Base-by-base conservation (phyloP, 1,284 basidiomycete genomes). In the Laetiporus sulphureus region DNA sequence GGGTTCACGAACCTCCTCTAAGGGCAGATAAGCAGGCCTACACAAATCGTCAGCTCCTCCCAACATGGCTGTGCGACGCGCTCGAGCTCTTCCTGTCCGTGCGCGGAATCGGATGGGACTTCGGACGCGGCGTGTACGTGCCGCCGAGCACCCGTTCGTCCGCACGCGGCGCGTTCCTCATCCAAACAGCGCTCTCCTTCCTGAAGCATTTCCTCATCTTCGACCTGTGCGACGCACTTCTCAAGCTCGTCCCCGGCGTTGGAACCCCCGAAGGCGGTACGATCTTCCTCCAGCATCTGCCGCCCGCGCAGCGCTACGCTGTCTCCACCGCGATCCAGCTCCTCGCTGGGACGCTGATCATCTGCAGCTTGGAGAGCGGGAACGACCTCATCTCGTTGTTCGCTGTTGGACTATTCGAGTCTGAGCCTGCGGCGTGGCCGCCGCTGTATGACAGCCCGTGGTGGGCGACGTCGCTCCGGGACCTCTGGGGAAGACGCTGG, bases 401-500 rank as follows among this genome's bases (percentile, higher is more conserved):
- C 44, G 73, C 70, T n/a, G 75, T 89, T 32, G 67, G 62, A 7
- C 42, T 73, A n/a, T 59, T 81, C 27, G 57, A 66, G 15, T 71
- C 75, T 45, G 57, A 71, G 4, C 81, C 83, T 3, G 52, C 66
- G 3, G 64, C 67, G 23, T 89, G 84, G 84, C 83, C 85, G 11
- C 85, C 85, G 0, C 58, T 83, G 15, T 67, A 76, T 55, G 78
- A 81, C 40, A 58, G 73, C 32, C 84, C 85, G 0, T 87, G 79
- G 79, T 54, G 50, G 11, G 61, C 79, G 6, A 65, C 74, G 34
- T 86, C 82, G 1, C 64, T 89, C 54, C 79, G 83, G 55, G 64
- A 67, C 21, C 76, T 87, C 48, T 89, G 85, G 86, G 69, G 77
- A 0, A 73, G 68, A 48, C 68, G 75, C 20, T 89, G 86, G 85